These are phyloP conservation scores for Thalassiosira livingstoniorum DNA, from an alignment of 352 stramenopile species.

Conservation along the genomic window DNA sequence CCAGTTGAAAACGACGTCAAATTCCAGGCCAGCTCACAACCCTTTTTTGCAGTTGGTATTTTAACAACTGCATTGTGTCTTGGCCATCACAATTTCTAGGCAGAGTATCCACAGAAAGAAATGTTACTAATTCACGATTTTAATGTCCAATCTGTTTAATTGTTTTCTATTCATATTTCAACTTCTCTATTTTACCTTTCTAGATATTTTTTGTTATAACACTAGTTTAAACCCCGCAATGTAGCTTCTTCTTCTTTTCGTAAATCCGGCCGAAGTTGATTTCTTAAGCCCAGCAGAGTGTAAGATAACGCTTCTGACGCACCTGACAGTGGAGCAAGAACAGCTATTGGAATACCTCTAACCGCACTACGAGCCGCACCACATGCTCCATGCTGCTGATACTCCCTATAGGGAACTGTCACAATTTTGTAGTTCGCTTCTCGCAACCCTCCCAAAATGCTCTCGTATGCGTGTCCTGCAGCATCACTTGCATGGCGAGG, in stretches of 20 bases:
- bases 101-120: too few relatives aligned
- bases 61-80: conserved; percentile 87
- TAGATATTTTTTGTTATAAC: too few relatives aligned
- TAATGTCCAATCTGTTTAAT: background rate
- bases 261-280: conserved; percentile 80
- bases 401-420: conserved; percentile 77
- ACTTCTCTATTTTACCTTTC: too few relatives aligned
- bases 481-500: conserved; percentile 61
- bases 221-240: conserved; percentile 58
- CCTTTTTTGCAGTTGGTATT: conserved; percentile 89
- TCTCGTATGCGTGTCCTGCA: conserved; percentile 68
- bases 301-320: conserved; percentile 80
- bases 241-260: conserved; percentile 80
- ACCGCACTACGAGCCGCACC: conserved; percentile 71
- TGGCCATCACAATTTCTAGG: conserved; percentile 88
- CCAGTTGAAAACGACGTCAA: conserved; percentile 89
- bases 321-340: conserved; percentile 73
- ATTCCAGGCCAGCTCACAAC: conserved; percentile 87
- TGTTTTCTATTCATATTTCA: background rate
- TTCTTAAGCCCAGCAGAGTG: conserved; percentile 74
- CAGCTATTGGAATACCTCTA: conserved; percentile 73
- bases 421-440: conserved; percentile 83
- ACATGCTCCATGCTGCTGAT: conserved; percentile 61
- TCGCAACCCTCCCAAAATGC: conserved; percentile 69
- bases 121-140: background rate